These are phyloP conservation scores for Aureobasidium sp. DNA, from an alignment of 2,329 filamentous ascomycete genomes.

Conservation along the genomic window DNA sequence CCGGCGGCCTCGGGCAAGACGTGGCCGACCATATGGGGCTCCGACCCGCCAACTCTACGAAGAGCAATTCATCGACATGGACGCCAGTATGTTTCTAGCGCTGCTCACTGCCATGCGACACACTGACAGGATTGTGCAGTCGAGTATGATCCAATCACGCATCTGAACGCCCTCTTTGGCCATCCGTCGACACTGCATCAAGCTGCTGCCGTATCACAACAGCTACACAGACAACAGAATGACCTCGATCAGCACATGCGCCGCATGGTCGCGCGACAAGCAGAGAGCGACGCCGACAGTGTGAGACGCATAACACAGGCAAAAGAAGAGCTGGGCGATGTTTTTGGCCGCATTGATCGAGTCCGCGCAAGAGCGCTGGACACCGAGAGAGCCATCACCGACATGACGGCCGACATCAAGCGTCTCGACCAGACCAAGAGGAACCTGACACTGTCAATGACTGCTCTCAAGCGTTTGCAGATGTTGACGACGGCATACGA, in stretches of 20 bases:
- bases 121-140: conserved; percentile 35
- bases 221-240: conserved; percentile 69
- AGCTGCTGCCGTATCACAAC: conserved; percentile 64
- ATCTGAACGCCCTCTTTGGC: conserved; percentile 89
- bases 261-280: conserved; percentile 64
- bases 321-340: conserved; percentile 77
- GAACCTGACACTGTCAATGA: conserved; percentile 96
- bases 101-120: not conserved
- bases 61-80: not conserved
- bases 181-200: conserved; percentile 78
- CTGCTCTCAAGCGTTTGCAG: conserved; percentile 88
- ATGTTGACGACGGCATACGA: conserved; percentile 99
- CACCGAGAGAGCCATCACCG: conserved; percentile 92
- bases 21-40: not conserved
- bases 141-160: conserved; percentile 87
- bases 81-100: not conserved
- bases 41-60: not conserved
- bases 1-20: not conserved
- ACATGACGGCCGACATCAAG: conserved; percentile 99
- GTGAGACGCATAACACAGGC: conserved; percentile 87
- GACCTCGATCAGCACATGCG: conserved; percentile 73
- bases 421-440: conserved; percentile 91
- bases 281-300: conserved; percentile 77
- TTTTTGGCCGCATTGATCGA: conserved; percentile 92
- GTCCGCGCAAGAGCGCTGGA: conserved; percentile 82